phyloP scores from a whole-genome alignment of 2,329 filamentous ascomycete genomes.

The Metarhizium guizhouense region DNA sequence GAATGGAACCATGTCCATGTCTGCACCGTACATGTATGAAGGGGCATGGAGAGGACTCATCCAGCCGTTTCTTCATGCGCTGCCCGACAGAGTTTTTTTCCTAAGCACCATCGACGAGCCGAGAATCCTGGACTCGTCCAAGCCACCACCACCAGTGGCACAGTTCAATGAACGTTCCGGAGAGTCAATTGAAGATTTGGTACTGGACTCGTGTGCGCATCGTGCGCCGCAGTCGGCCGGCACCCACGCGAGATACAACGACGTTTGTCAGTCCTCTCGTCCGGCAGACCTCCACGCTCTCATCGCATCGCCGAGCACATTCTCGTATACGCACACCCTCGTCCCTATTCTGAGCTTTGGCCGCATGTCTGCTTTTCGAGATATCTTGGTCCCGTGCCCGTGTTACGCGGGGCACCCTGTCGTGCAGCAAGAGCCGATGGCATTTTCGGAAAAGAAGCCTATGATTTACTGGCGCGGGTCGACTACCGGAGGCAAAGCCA shows the following conservation, averaged over 20 bases:
- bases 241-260: too few relatives aligned
- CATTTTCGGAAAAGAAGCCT: slow-evolving; percentile 28
- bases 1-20: slow-evolving; percentile 17
- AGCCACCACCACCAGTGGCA: slow-evolving; percentile 6
- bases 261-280: too few relatives aligned
- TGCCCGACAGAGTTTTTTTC: slow-evolving; percentile 32
- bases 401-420: slow-evolving; percentile 34
- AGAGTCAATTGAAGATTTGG: neutral
- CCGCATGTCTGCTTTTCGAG: slow-evolving; percentile 34
- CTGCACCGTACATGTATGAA: neutral
- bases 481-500: slow-evolving; percentile 38
- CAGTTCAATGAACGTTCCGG: too few relatives aligned
- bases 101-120: slow-evolving; percentile 42
- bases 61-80: neutral
- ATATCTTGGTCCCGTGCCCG: slow-evolving; percentile 43
- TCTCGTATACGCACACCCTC: too few relatives aligned
- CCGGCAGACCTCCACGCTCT: too few relatives aligned
- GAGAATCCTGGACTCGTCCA: slow-evolving; percentile 22
- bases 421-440: slow-evolving; percentile 33
- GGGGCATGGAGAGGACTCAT: neutral
- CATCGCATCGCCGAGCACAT: too few relatives aligned
- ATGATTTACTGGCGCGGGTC: slow-evolving; percentile 50
- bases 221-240: neutral
- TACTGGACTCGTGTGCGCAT: neutral
- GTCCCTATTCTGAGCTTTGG: neutral